Conservation (phyloP, 495 filamentous ascomycete genomes). For the Trichoderma parareesei region DNA sequence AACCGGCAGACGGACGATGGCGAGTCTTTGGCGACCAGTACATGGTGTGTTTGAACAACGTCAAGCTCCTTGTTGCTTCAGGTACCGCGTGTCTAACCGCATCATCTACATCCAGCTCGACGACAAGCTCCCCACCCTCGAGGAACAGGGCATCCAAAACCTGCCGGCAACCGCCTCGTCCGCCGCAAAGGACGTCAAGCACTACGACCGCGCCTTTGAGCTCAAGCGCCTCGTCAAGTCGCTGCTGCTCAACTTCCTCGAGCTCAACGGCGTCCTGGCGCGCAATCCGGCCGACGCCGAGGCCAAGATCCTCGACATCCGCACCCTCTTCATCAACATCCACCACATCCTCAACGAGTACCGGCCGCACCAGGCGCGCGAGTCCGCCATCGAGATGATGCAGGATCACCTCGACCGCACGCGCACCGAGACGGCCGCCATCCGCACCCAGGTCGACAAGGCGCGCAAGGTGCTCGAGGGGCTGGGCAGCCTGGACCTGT, state of each 20-base stretch:
- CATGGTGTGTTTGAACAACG: slow-evolving; percentile 35
- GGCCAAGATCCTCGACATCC: slow-evolving; percentile 62
- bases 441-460: slow-evolving; percentile 61
- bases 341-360: slow-evolving; percentile 91
- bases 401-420: slow-evolving; percentile 72
- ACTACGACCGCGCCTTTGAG: slow-evolving; percentile 62
- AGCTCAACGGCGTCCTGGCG: slow-evolving; percentile 61
- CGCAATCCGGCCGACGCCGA: background rate
- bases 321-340: slow-evolving; percentile 75
- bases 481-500: slow-evolving; percentile 41
- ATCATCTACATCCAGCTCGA: slow-evolving; percentile 35
- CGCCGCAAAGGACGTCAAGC: slow-evolving; percentile 35
- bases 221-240: slow-evolving; percentile 74
- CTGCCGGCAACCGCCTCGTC: slow-evolving; percentile 34
- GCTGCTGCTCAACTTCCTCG: slow-evolving; percentile 75
- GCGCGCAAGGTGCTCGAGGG: slow-evolving; percentile 61
- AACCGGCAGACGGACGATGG: slow-evolving; percentile 64
- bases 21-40: slow-evolving; percentile 63
- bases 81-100: slow-evolving; percentile 3
- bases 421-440: slow-evolving; percentile 68
- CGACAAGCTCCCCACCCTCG: slow-evolving; percentile 56
- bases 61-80: background rate
- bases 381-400: slow-evolving; percentile 86
- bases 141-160: slow-evolving; percentile 60
- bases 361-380: slow-evolving; percentile 88